phyloP scores from a whole-genome alignment of 306 rosid species.

The Dalbergia oliveri region DNA sequence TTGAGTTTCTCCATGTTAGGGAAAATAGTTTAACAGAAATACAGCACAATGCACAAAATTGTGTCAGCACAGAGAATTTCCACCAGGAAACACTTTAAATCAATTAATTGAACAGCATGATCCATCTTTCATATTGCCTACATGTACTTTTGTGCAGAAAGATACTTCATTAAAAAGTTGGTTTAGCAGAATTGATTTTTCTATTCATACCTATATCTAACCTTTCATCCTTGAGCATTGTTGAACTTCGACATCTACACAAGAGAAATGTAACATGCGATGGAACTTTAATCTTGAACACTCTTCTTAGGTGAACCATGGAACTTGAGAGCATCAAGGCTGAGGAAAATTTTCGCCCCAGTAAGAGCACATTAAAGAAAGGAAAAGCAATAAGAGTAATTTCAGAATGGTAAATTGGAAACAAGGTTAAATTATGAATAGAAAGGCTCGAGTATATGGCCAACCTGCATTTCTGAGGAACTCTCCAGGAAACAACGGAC shows the following conservation, averaged over 20 bases:
- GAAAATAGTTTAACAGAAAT: slow-evolving; percentile 22
- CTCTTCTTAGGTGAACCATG: slow-evolving; percentile 47
- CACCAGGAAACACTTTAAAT: slow-evolving; percentile 10
- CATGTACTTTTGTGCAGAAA: slow-evolving; percentile 9
- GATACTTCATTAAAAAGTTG: slow-evolving; percentile 32
- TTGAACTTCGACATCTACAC: slow-evolving; percentile 36
- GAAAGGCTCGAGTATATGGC: slow-evolving; percentile 31
- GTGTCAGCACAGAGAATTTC: slow-evolving; percentile 16
- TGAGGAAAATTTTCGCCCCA: slow-evolving; percentile 51
- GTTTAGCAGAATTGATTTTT: slow-evolving; percentile 43
- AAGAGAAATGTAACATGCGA: slow-evolving; percentile 22
- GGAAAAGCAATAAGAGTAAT: slow-evolving; percentile 26
- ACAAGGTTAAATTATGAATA: slow-evolving; percentile 23
- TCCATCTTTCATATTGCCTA: slow-evolving; percentile 39
- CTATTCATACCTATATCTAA: slow-evolving; percentile 36
- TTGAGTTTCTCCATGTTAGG: slow-evolving; percentile 16
- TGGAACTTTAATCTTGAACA: slow-evolving; percentile 41
- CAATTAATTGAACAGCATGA: slow-evolving; percentile 43
- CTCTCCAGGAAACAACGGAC: slow-evolving; percentile 77
- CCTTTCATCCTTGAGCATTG: slow-evolving; percentile 30
- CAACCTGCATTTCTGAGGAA: slow-evolving; percentile 91
- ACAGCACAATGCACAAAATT: slow-evolving; percentile 17
- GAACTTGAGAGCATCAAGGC: slow-evolving; percentile 63
- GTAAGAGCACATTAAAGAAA: slow-evolving; percentile 24
- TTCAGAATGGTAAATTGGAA: slow-evolving; percentile 32